Conservation (phyloP, 2,329 filamentous ascomycete genomes). For the Cephalotrichum gorgonifer region DNA sequence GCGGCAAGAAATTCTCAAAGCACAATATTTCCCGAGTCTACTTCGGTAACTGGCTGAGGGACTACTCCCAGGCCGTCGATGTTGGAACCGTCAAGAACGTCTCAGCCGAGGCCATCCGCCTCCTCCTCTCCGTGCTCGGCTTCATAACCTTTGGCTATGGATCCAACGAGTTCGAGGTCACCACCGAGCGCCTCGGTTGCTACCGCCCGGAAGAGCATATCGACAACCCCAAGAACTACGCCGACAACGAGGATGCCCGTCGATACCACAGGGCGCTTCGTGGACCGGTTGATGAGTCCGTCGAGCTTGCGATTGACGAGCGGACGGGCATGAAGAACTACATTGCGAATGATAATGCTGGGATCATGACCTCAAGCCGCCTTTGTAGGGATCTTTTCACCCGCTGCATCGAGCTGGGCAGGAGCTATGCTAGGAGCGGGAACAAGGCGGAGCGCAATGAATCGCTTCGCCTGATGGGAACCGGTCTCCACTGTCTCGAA, state of each 20-base stretch:
- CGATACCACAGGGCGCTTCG: conserved; percentile 74
- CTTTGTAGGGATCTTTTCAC: conserved; percentile 67
- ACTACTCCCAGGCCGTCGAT: conserved; percentile 91
- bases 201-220: conserved; percentile 70
- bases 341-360: conserved; percentile 72
- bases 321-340: conserved; percentile 82
- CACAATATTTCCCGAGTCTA: conserved; percentile 82
- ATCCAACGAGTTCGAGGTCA: conserved; percentile 79
- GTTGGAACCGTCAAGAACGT: conserved; percentile 87
- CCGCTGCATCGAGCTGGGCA: conserved; percentile 68
- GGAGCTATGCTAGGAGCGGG: conserved; percentile 50
- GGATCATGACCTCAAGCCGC: conserved; percentile 72
- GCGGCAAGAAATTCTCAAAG: conserved; percentile 75
- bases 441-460: conserved; percentile 71
- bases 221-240: conserved; percentile 79
- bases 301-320: conserved; percentile 70
- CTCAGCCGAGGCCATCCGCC: conserved; percentile 80
- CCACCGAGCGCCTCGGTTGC: conserved; percentile 66
- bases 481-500: conserved; percentile 81
- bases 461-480: conserved; percentile 76
- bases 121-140: conserved; percentile 78
- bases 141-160: conserved; percentile 85
- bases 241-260: conserved; percentile 76
- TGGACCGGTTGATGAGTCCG: conserved; percentile 66
- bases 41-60: conserved; percentile 90